Conservation (phyloP, 1,284 basidiomycete genomes). For the Dichomitus squalens region DNA sequence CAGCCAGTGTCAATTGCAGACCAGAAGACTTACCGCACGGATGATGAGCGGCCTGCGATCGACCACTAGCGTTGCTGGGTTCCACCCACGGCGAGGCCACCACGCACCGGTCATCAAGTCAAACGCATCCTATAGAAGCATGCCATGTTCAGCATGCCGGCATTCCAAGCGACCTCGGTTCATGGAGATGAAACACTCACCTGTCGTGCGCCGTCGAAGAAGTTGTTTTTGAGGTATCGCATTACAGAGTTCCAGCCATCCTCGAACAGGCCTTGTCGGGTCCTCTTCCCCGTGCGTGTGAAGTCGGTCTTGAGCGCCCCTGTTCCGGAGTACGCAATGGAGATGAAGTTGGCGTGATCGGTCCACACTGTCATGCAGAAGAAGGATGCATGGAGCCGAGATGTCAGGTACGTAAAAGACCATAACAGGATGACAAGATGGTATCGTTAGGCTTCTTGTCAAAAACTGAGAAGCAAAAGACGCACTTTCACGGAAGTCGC, state of each 20-base stretch:
- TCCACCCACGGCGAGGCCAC: slow-evolving; percentile 70
- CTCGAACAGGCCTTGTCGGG: slow-evolving; percentile 77
- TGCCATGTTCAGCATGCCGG: slow-evolving; percentile 7
- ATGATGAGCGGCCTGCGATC: slow-evolving; percentile 82
- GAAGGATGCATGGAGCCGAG: not conserved
- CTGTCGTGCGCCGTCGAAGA: slow-evolving; percentile 93
- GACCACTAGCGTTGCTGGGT: slow-evolving; percentile 64
- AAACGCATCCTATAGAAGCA: slow-evolving; percentile 73
- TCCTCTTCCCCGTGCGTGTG: slow-evolving; percentile 91
- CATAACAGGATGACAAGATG: not conserved
- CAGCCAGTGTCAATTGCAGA: not conserved
- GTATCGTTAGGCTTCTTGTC: not conserved
- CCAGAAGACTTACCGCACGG: slow-evolving; percentile 66
- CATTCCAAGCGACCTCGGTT: not conserved
- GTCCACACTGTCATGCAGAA: slow-evolving; percentile 84
- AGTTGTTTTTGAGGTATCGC: slow-evolving; percentile 96
- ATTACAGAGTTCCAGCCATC: slow-evolving; percentile 88
- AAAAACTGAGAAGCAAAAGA: slow-evolving; percentile 11
- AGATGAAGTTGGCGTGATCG: slow-evolving; percentile 93
- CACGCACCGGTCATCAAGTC: slow-evolving; percentile 94
- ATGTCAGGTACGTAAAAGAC: not conserved
- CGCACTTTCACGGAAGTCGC: slow-evolving; percentile 88
- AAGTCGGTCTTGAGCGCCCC: slow-evolving; percentile 98
- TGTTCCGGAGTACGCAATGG: slow-evolving; percentile 92
- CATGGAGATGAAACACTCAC: slow-evolving; percentile 38